These are phyloP conservation scores for Candida piceae DNA, from an alignment of 805 yeast genomes.

Conservation along the genomic window DNA sequence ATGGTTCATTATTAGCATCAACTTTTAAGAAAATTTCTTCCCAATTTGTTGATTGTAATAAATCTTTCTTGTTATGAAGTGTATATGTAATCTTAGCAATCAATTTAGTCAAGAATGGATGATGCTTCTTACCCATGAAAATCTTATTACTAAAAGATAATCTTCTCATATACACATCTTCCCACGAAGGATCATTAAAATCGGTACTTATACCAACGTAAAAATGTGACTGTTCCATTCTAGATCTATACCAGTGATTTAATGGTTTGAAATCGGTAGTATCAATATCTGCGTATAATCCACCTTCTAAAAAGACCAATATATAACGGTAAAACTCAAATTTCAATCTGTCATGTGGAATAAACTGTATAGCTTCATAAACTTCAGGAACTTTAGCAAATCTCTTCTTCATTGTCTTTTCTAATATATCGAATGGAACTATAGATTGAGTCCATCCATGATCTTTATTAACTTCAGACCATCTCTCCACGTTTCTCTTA, in stretches of 20 bases:
- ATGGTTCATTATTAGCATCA: conserved; percentile 18
- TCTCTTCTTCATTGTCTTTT: conserved; percentile 3
- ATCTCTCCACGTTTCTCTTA: conserved; percentile 4
- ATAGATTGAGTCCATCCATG: conserved; percentile 9
- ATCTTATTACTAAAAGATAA: conserved; percentile 14
- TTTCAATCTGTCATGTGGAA: conserved; percentile 43
- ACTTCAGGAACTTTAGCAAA: conserved; percentile 38
- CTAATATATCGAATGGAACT: conserved; percentile 6
- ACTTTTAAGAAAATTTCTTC: conserved; percentile 3
- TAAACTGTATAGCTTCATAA: conserved; percentile 36
- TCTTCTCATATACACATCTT: conserved; percentile 14
- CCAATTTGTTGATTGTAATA: conserved; percentile 10
- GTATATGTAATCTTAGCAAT: conserved; percentile 20
- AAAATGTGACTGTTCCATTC: conserved; percentile 6
- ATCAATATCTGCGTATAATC: conserved; percentile 52
- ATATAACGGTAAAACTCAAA: conserved; percentile 51
- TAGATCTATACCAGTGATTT: conserved; percentile 16
- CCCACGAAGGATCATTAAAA: conserved; percentile 18
- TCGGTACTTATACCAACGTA: conserved; percentile 20
- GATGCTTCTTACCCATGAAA: conserved; percentile 18
- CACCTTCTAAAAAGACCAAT: conserved; percentile 44
- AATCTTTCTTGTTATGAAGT: conserved; percentile 4
- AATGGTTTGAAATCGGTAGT: conserved; percentile 42
- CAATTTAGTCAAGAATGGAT: conserved; percentile 21
- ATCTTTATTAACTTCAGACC: conserved; percentile 10